Evolutionary conservation across 306 rosid genomes (phyloP).

Genomic region (Prinsepia uniflora): DNA sequence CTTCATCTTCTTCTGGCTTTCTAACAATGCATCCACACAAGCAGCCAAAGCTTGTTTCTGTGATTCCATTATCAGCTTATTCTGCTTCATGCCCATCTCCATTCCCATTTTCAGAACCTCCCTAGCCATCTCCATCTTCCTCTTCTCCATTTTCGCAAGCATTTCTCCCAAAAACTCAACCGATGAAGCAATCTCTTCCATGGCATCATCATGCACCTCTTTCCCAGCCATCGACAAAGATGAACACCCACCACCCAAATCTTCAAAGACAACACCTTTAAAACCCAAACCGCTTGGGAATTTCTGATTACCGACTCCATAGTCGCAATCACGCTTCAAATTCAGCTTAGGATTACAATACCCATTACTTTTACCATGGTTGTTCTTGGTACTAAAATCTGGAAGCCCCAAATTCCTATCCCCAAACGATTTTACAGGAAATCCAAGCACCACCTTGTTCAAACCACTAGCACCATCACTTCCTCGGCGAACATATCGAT

Average conservation of each 20-base stretch:
- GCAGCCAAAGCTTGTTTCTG: constrained; percentile 66
- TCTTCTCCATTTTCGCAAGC: constrained; percentile 64
- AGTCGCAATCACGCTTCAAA: background rate
- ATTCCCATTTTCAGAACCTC: constrained; percentile 65
- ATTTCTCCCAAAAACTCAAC: constrained; percentile 63
- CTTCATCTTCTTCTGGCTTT: constrained; percentile 39
- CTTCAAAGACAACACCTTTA: background rate
- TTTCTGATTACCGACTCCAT: background rate
- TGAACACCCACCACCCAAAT: background rate
- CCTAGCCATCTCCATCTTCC: constrained; percentile 88
- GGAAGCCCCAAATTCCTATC: constrained; percentile 20
- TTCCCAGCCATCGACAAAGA: background rate
- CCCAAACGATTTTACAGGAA: constrained; percentile 12
- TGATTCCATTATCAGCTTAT: constrained; percentile 61
- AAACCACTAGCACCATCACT: background rate
- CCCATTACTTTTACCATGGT: background rate
- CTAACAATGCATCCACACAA: constrained; percentile 58
- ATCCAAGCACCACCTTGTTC: background rate
- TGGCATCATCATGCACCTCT: constrained; percentile 33
- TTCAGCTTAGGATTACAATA: background rate
- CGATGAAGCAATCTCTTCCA: constrained; percentile 57
- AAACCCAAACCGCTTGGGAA: constrained; percentile 21
- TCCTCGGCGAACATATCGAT: background rate
- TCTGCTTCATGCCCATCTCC: constrained; percentile 84
- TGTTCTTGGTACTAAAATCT: background rate